Percentiles rank a stretch among this genome's conserved stretches.
Evolutionary conservation across 2,329 filamentous ascomycete genomes (phyloP).

Genomic region (Hansfordia pulvinata): DNA sequence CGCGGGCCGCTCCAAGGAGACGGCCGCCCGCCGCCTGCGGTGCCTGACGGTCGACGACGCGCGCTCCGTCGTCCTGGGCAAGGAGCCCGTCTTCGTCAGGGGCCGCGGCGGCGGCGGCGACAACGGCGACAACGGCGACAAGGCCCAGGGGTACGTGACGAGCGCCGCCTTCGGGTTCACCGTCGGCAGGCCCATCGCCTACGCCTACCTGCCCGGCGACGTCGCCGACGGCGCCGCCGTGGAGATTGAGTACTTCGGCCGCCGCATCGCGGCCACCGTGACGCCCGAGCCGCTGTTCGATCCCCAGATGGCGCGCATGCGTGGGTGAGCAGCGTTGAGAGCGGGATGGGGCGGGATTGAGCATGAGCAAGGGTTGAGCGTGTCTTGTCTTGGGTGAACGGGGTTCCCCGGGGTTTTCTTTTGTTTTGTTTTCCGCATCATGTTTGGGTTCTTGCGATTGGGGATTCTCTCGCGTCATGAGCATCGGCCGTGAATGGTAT

Average conservation of each 20-base stretch:
- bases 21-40: conserved; percentile 21
- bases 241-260: conserved; percentile 49
- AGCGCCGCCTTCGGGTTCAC: conserved; percentile 48
- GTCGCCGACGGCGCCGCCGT: conserved; percentile 33
- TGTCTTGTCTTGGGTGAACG: too few relatives aligned
- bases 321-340: too few relatives aligned
- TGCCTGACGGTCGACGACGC: conserved; percentile 43
- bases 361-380: too few relatives aligned
- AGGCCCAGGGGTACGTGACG: conserved; percentile 41
- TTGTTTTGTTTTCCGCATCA: too few relatives aligned
- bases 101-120: too few relatives aligned
- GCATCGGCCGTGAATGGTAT: too few relatives aligned
- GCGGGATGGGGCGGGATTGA: too few relatives aligned
- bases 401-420: too few relatives aligned
- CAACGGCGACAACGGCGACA: too few relatives aligned
- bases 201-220: conserved; percentile 37
- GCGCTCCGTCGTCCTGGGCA: conserved; percentile 41
- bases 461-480: too few relatives aligned
- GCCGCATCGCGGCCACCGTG: conserved; percentile 37
- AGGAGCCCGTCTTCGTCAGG: conserved; percentile 43
- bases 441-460: too few relatives aligned
- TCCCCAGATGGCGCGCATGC: conserved; percentile 9
- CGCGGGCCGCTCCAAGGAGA: conserved; percentile 22
- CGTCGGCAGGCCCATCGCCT: conserved; percentile 43
- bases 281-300: conserved; percentile 33